Percentiles rank a stretch among this genome's conserved stretches.
phyloP scores from a whole-genome alignment of 148 eudicot species.

The Rhododendron vialii region DNA sequence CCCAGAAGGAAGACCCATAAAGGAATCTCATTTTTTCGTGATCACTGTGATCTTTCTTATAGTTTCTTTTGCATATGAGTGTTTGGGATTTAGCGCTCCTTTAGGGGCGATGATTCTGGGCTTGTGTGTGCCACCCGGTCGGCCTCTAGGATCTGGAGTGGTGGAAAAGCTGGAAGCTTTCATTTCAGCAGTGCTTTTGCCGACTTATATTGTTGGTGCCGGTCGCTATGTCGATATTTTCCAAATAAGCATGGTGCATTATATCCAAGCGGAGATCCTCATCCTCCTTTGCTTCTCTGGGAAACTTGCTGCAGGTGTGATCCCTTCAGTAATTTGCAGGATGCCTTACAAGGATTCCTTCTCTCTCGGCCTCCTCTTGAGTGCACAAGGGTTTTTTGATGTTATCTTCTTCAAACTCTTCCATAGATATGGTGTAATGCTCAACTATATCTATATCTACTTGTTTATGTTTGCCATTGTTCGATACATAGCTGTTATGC shows the following conservation, averaged over 20 bases:
- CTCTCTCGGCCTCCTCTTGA: conserved; percentile 12
- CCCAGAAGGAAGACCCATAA: neutral
- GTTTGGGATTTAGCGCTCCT: neutral
- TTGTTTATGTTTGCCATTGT: neutral
- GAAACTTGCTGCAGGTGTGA: conserved; percentile 6
- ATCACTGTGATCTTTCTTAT: neutral
- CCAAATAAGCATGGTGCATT: neutral
- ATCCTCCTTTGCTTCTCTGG: neutral
- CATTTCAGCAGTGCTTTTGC: neutral
- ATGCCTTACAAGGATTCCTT: conserved; percentile 13
- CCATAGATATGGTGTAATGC: neutral
- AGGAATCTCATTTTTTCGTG: neutral
- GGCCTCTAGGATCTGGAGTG: neutral
- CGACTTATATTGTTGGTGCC: neutral
- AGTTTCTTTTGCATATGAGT: neutral
- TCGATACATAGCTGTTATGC: neutral
- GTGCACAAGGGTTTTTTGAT: conserved; percentile 17
- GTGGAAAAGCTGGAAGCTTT: neutral
- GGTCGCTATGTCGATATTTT: neutral
- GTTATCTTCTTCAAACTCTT: neutral
- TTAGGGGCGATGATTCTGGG: neutral
- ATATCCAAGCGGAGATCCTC: neutral
- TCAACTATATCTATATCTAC: neutral
- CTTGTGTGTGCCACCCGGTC: neutral
- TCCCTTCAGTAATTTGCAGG: neutral